Percentiles rank a stretch among this genome's conserved stretches.
Evolutionary conservation across 2,329 filamentous ascomycete genomes (phyloP).

Genomic region (Fusarium sp.): DNA sequence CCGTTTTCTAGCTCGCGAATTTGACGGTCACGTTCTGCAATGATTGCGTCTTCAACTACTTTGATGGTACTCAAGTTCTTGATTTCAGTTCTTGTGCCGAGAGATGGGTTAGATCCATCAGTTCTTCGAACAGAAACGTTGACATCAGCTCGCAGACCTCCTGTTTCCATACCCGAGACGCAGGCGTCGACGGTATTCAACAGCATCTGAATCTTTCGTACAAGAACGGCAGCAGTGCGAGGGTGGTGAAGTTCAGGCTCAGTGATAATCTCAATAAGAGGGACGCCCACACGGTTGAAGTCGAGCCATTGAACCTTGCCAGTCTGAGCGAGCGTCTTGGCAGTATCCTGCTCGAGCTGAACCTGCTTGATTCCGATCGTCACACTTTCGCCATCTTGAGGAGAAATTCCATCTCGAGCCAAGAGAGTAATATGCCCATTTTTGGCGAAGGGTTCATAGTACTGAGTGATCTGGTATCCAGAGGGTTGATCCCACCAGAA

Average conservation of each 20-base stretch:
- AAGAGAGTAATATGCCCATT: constrained; percentile 79
- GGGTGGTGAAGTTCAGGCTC: constrained; percentile 89
- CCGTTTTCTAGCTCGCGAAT: constrained; percentile 83
- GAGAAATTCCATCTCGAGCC: constrained; percentile 81
- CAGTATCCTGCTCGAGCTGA: constrained; percentile 97
- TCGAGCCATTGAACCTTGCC: constrained; percentile 83
- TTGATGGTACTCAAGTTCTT: constrained; percentile 97
- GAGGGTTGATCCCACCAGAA: constrained; percentile 98
- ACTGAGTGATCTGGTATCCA: constrained; percentile 98
- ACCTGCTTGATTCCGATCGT: constrained; percentile 89
- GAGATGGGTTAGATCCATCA: constrained; percentile 55
- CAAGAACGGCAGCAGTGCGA: constrained; percentile 86
- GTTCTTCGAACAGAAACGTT: constrained; percentile 86
- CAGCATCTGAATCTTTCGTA: constrained; percentile 87
- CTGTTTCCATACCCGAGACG: constrained; percentile 91
- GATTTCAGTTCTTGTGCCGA: constrained; percentile 94
- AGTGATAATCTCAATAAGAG: constrained; percentile 95
- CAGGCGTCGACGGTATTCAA: constrained; percentile 86
- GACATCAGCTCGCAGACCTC: constrained; percentile 90
- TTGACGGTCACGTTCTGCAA: constrained; percentile 90
- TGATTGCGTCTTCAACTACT: constrained; percentile 92
- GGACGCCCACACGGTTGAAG: constrained; percentile 91
- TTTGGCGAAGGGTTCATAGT: constrained; percentile 79
- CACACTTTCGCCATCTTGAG: constrained; percentile 77
- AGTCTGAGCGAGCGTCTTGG: constrained; percentile 87